phyloP scores from a whole-genome alignment of 1,139 yeast species.

The Debaryomyces singareniensis region DNA sequence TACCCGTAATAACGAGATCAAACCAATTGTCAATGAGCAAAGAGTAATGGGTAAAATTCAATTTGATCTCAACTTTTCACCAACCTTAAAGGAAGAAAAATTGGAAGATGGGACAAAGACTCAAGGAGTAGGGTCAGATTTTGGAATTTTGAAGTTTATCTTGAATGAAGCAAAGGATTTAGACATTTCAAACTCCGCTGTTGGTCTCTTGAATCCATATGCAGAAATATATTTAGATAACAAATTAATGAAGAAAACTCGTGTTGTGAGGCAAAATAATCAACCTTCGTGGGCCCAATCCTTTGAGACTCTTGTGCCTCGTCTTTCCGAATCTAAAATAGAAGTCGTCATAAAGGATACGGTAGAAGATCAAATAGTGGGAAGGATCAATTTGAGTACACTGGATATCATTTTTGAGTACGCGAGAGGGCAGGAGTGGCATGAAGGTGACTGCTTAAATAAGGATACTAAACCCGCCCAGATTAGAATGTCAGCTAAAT shows the following conservation, averaged over 20 bases:
- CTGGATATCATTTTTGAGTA: slow-evolving; percentile 49
- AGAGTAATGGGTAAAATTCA: slow-evolving; percentile 54
- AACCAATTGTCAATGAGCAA: slow-evolving; percentile 42
- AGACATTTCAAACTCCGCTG: slow-evolving; percentile 55
- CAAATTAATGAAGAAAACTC: slow-evolving; percentile 46
- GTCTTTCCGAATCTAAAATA: slow-evolving; percentile 50
- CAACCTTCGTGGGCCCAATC: slow-evolving; percentile 68
- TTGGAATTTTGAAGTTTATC: slow-evolving; percentile 65
- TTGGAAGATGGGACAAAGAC: slow-evolving; percentile 48
- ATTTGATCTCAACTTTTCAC: slow-evolving; percentile 61
- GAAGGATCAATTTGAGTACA: slow-evolving; percentile 47
- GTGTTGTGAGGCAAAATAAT: slow-evolving; percentile 59
- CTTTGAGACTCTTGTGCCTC: slow-evolving; percentile 54
- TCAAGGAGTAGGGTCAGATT: slow-evolving; percentile 49
- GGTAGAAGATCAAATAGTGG: slow-evolving; percentile 43
- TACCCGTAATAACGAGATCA: slow-evolving; percentile 23
- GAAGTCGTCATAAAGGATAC: slow-evolving; percentile 55
- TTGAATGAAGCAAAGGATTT: slow-evolving; percentile 69
- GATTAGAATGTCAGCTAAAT: slow-evolving; percentile 47
- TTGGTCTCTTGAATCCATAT: slow-evolving; percentile 67
- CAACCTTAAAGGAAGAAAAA: slow-evolving; percentile 42
- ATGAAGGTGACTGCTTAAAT: slow-evolving; percentile 26
- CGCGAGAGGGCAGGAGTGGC: slow-evolving; percentile 47
- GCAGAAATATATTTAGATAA: slow-evolving; percentile 60
- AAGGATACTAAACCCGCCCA: slow-evolving; percentile 25